Evolutionary conservation across 2,329 filamentous ascomycete species (phyloP), one percentile per base, ranked within the genome.

Genomic region (Neonectria coccinea): DNA sequence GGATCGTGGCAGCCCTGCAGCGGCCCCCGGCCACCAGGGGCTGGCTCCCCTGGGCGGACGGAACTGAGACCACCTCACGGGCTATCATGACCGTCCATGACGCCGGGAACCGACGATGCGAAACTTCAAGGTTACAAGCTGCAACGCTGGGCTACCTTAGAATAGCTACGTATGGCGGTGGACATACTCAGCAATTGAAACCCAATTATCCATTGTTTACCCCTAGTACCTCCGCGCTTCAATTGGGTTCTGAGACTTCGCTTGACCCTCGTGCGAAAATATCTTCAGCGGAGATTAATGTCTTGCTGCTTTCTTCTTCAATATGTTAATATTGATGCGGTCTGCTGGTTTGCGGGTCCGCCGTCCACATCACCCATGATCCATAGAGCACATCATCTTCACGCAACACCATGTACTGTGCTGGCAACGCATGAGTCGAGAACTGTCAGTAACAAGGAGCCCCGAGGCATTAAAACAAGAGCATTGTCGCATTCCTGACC

Each of bases 1-100:
- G 29, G 29, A 54, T 58, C 60, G 55, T 63, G 60, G 60, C 31
- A 54, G 55, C 54, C 55, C 48, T 63, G 60, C 60, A 45, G 31
- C 14, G n/a, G 29, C 4, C 36, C 36, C 39, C 7, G 50, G 51
- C 31, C 48, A 31, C 20, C 18, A 47, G 53, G 31, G 55, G 29
- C 29, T 29, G 7, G 57, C 31, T 45, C 25, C 31, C 60, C 48
- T 52, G 48, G 14, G 10, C 27, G 29, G 27, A 20, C 22, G 31
- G 48, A 33, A 51, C 29, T n/a, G 29, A 51, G 48, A 5, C 22
- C 25, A 29, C 25, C 25, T 25, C 25, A 25, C 25, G 25, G 25
- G 25, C 25, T 25, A 22, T 48, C 22, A 9, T 27, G 22, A 22
- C 22, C 47, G 25, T 29, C 47, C 6, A 31, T 50, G 47, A 22